These are phyloP conservation scores for Ophiostoma tasmaniense DNA, from an alignment of 2,329 filamentous ascomycete genomes.

Conservation along the genomic window DNA sequence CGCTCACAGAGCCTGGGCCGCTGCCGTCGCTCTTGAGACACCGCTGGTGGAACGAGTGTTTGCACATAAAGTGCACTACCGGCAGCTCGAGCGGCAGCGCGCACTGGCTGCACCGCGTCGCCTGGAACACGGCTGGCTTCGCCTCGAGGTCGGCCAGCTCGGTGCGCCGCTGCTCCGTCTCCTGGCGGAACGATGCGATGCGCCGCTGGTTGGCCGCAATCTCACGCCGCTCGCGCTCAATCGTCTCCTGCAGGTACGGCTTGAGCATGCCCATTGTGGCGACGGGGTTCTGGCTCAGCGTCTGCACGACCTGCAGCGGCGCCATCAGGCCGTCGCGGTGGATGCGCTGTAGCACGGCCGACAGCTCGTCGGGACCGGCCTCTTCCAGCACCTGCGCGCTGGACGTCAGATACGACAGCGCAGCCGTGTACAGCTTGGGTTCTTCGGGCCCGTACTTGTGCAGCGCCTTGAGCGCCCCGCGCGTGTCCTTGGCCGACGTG, in stretches of 20 bases:
- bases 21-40: conserved; percentile 51
- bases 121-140: conserved; percentile 83
- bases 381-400: conserved; percentile 73
- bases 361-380: conserved; percentile 73
- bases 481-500: conserved; percentile 83
- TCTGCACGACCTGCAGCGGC: conserved; percentile 91
- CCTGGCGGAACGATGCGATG: conserved; percentile 72
- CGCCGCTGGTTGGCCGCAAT: conserved; percentile 72
- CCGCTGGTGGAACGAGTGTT: conserved; percentile 90
- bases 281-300: conserved; percentile 58
- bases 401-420: conserved; percentile 87
- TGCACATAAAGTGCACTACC: conserved; percentile 91
- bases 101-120: conserved; percentile 80
- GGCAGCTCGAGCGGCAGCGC: conserved; percentile 72
- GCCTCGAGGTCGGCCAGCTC: conserved; percentile 70
- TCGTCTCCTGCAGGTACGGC: conserved; percentile 79
- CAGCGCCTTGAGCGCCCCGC: conserved; percentile 80
- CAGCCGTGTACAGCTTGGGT: conserved; percentile 84
- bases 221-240: conserved; percentile 78
- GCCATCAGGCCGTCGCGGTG: conserved; percentile 89
- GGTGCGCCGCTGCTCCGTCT: conserved; percentile 69
- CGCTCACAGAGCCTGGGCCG: conserved; percentile 23
- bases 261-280: conserved; percentile 98
- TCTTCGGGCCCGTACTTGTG: conserved; percentile 87
- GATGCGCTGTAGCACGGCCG: conserved; percentile 73